Evolutionary conservation across 2,329 filamentous ascomycete species (phyloP).

Genomic region (Paecilomyces sp.): DNA sequence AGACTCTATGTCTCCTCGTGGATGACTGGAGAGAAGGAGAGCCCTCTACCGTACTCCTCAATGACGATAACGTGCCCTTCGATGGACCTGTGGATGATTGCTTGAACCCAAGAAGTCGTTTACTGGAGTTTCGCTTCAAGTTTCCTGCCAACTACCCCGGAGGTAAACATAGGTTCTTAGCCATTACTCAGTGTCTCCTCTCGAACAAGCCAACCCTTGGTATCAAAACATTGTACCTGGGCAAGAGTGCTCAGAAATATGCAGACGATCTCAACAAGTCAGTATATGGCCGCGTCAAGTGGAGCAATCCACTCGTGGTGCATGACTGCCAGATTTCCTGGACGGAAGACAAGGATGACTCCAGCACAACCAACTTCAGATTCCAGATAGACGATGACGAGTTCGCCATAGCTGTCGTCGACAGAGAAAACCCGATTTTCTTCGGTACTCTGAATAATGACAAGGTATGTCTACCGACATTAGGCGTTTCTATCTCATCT

Average conservation of each 20-base stretch:
- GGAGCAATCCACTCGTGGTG: neutral
- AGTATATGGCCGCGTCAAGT: constrained; percentile 1
- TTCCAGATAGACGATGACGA: constrained; percentile 1
- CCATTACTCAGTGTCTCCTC: neutral
- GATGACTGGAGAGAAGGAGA: neutral
- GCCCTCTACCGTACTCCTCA: neutral
- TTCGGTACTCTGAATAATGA: neutral
- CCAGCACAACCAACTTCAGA: constrained; percentile 1
- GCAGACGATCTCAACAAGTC: neutral
- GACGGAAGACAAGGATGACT: constrained; percentile 1
- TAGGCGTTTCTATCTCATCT: neutral
- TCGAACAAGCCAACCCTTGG: neutral
- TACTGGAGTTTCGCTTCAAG: neutral
- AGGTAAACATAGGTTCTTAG: neutral
- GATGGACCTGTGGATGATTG: neutral
- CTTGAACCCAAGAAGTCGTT: neutral
- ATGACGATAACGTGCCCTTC: neutral
- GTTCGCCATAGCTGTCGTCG: neutral
- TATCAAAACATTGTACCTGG: neutral
- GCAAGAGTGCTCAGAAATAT: neutral
- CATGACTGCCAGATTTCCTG: constrained; percentile 4
- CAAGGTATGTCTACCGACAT: neutral
- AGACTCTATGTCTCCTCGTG: neutral
- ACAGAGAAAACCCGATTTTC: neutral
- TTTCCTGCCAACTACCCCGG: neutral